phyloP scores from a whole-genome alignment of 768 basidiomycete genomes.

The Lactifluus piperatus region DNA sequence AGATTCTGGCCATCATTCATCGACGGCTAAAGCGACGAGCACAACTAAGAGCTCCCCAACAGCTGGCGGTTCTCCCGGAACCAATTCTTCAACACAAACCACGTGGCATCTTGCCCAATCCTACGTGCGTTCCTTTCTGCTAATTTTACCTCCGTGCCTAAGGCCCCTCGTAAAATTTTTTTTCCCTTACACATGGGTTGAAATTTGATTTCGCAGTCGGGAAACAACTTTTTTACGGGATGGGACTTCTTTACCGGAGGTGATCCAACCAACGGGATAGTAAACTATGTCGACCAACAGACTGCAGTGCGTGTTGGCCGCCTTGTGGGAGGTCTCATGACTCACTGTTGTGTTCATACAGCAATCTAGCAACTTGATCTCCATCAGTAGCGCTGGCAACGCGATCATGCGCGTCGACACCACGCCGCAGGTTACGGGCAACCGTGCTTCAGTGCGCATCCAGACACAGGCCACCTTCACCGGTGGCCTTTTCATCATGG shows the following conservation, averaged over 20 bases:
- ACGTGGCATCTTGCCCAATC: constrained; percentile 44
- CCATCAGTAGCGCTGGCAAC: constrained; percentile 62
- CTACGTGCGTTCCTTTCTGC: constrained; percentile 37
- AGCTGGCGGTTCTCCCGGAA: constrained; percentile 17
- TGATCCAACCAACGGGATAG: constrained; percentile 74
- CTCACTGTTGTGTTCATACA: constrained; percentile 21
- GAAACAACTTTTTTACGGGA: constrained; percentile 69
- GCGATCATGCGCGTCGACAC: constrained; percentile 88
- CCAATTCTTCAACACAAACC: constrained; percentile 13
- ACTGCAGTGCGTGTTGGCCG: constrained; percentile 40
- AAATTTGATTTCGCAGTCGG: constrained; percentile 34
- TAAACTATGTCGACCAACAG: constrained; percentile 54
- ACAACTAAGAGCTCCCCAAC: constrained; percentile 16
- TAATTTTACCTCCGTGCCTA: not conserved
- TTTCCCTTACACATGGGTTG: not conserved
- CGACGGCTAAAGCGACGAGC: not conserved
- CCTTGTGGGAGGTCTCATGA: not conserved
- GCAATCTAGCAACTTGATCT: constrained; percentile 50
- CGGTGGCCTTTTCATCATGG: constrained; percentile 67
- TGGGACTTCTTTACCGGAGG: constrained; percentile 61
- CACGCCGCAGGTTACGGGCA: constrained; percentile 57
- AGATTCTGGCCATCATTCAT: not conserved
- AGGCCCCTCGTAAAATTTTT: constrained; percentile 12
- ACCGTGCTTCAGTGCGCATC: constrained; percentile 73
- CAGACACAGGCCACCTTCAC: constrained; percentile 51